phyloP scores from a whole-genome alignment of 805 yeast genomes.

The Hanseniaspora valbyensis region DNA sequence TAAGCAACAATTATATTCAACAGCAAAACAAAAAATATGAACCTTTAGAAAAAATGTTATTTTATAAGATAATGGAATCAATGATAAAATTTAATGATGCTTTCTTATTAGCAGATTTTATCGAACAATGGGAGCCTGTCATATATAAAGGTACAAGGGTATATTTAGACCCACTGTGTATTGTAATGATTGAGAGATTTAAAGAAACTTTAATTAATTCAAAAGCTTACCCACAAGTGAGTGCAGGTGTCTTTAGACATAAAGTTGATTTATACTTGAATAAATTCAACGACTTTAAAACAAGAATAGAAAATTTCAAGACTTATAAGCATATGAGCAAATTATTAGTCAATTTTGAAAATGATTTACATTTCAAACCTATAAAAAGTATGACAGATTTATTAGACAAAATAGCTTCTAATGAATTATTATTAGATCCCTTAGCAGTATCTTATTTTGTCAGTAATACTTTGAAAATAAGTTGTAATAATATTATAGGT shows the following conservation, averaged over 20 bases:
- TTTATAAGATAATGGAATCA: conserved; percentile 1
- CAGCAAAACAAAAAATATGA: conserved; percentile 3
- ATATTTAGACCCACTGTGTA: neutral
- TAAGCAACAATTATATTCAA: neutral
- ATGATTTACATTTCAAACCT: neutral
- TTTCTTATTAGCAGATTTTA: neutral
- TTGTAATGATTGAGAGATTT: neutral
- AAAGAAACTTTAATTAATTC: neutral
- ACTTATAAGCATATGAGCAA: neutral
- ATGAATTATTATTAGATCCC: neutral
- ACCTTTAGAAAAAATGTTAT: neutral
- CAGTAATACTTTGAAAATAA: neutral
- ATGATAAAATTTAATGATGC: neutral
- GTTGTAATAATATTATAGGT: neutral
- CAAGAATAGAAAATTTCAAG: neutral
- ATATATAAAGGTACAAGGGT: neutral
- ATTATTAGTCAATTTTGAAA: neutral
- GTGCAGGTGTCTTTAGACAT: neutral
- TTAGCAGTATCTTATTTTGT: neutral
- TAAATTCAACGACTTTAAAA: neutral
- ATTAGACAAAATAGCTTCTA: neutral
- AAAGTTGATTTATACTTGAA: neutral
- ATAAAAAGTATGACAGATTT: neutral
- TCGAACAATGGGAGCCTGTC: neutral
- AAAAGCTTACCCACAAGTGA: neutral